Base-by-base conservation (phyloP, 768 basidiomycete genomes). In the Leccinum fibrillosum region DNA sequence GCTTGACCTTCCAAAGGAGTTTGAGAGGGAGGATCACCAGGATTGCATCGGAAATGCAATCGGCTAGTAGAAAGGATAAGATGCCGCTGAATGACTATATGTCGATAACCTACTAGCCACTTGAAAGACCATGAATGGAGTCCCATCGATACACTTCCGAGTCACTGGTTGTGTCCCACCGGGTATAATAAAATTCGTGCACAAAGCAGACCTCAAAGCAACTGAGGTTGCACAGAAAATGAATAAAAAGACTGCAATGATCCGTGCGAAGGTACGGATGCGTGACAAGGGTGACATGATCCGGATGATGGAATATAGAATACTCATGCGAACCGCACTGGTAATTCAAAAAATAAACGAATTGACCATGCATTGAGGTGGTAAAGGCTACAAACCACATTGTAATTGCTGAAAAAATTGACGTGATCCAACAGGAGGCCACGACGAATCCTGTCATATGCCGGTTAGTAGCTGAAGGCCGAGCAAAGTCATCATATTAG, bases 1-100 rank as follows among this genome's bases (percentile, higher is more conserved):
- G 65, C 15, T 44, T 57, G 34, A 63, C 47, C 11, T 25, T 50
- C 64, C 62, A 58, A 30, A 66, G 56, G 21, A 66, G 52, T 47
- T 15, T 47, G 21, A 47, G 45, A 47, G 45, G 5, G 13, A 47
- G 21, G 45, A 47, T 13, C 13, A 47, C 45, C 45, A 47, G 45
- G 23, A 8, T 47, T 47, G 23, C 45, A 47, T 47, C 45, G 3
- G 45, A 47, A 15, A 47, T 15, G 21, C 23, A 47, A 25, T 47
- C 45, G 45, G 45, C 45, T 47, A 47, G 45, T 12, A 21, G 23
- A 8, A 23, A 23, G 6, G 23, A 21, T 21, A 11, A 45, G 39
- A 47, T 13, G 11, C 21, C 13, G 12, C 19, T 23, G 45, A 21
- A 23, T 47, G 45, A 23, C 21, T 21, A 21, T 23, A 47, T 23